Evolutionary conservation across 2,329 filamentous ascomycete genomes (phyloP).

Genomic region (Phialophora tarda): DNA sequence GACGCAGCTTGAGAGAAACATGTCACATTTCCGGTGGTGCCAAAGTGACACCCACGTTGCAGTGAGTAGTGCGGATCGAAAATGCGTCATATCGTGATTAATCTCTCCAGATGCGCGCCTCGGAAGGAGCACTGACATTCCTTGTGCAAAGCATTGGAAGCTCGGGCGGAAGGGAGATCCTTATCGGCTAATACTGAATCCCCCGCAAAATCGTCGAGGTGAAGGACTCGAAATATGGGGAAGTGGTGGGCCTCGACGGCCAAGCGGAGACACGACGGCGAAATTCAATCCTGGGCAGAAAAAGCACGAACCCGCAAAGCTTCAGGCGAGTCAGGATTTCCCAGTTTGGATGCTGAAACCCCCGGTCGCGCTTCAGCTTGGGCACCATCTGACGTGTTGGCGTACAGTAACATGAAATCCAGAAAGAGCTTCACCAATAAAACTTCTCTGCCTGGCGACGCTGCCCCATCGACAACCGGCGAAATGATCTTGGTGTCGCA

Average conservation of each 20-base stretch:
- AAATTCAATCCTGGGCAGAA: background rate
- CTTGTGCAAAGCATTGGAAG: background rate
- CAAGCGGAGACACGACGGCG: background rate
- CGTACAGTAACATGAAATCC: background rate
- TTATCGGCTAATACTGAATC: background rate
- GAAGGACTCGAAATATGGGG: background rate
- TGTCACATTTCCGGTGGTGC: background rate
- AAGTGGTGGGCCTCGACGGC: background rate
- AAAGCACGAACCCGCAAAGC: background rate
- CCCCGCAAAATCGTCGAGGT: background rate
- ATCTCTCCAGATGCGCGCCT: too few relatives aligned
- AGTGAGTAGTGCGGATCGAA: too few relatives aligned
- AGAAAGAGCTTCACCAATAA: background rate
- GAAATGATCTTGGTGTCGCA: background rate
- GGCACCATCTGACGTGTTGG: background rate
- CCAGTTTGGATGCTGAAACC: background rate
- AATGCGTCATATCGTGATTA: too few relatives aligned
- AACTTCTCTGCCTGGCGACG: background rate
- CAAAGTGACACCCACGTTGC: background rate
- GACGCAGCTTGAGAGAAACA: background rate
- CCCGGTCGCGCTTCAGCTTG: background rate
- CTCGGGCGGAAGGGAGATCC: background rate
- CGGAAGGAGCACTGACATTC: too few relatives aligned
- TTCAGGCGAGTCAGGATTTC: background rate
- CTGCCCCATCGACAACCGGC: background rate